These are phyloP conservation scores for Boletus bicolor DNA, from an alignment of 768 basidiomycete genomes.

Conservation along the genomic window DNA sequence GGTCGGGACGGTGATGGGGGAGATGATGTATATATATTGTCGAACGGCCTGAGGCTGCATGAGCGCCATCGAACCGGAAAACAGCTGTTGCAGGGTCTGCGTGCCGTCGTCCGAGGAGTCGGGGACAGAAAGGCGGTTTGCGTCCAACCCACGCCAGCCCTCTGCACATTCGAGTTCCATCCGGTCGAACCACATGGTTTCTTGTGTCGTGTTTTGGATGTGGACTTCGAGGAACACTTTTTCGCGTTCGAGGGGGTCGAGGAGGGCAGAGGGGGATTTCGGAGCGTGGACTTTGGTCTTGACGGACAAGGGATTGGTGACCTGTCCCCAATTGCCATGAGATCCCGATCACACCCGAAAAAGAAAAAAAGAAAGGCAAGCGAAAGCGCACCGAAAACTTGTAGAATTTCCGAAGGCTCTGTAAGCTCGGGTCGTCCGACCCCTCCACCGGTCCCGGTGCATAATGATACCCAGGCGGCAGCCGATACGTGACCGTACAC, in stretches of 20 bases:
- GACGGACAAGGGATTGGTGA: conserved; percentile 91
- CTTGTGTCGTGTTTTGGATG: conserved; percentile 82
- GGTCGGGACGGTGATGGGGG: conserved; percentile 43
- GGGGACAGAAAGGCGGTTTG: conserved; percentile 37
- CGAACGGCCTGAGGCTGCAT: conserved; percentile 83
- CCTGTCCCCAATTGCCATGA: conserved; percentile 41
- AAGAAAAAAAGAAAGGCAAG: neutral
- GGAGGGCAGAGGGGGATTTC: conserved; percentile 65
- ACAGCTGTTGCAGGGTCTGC: conserved; percentile 38
- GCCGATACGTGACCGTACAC: conserved; percentile 80
- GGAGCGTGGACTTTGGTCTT: conserved; percentile 90
- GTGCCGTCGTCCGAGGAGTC: neutral
- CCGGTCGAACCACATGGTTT: conserved; percentile 75
- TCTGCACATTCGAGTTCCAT: conserved; percentile 75
- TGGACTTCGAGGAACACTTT: conserved; percentile 92
- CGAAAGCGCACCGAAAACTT: conserved; percentile 73
- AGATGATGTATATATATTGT: conserved; percentile 85
- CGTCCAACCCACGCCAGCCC: conserved; percentile 59
- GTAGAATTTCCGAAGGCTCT: conserved; percentile 85
- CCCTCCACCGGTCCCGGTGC: conserved; percentile 49
- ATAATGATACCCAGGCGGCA: conserved; percentile 55
- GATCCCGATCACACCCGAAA: neutral
- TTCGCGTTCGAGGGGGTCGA: conserved; percentile 63
- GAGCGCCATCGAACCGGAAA: conserved; percentile 60
- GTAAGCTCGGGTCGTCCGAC: conserved; percentile 50